Base-by-base conservation (phyloP, 164 flowering plant genomes). In the Liquidambar formosana region DNA sequence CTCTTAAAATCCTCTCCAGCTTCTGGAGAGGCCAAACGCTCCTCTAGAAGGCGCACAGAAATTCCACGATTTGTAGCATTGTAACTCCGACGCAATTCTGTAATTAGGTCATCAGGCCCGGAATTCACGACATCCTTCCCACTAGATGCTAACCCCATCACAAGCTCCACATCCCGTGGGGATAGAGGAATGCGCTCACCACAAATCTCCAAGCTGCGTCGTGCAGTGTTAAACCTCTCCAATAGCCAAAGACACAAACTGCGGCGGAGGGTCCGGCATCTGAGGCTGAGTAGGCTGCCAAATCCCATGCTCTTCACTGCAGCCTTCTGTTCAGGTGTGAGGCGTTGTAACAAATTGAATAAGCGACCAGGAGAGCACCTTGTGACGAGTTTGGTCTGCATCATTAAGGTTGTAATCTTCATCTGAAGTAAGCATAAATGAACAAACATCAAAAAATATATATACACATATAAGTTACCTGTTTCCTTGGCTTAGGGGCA, bases 331-430 rank as follows among this genome's bases (percentile, higher is more conserved):
- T 76, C 80, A 69, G 71, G 62, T 4, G 82, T 76, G 45, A 81
- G 77, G 13, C 76, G 72, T 41, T 78, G 79, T 46, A 81, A 33
- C 52, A 81, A 80, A 72, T 79, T 81, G 53, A 76, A 63, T 38
- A 81, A 68, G 47, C 84, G 84, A 16, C 84, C 84, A 33, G 84
- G 84, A 46, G 84, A 81, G 73, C 84, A 81, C 63, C 84, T 76
- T 26, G 84, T 81, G 43, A 81, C 81, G 25, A 81, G 76, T 27
- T 78, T 78, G 44, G 81, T 75, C 84, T 81, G 81, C 76, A 75
- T 41, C 63, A 18, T 2, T 18, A 1, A 51, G 41, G 52, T 61
- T 62, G 25, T 47, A 56, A 67, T 46, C 61, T 59, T 52, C 47
- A n/a, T 65, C 48, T 13, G 48, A 53, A 2, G 19, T 14, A 46